Evolutionary conservation across 2,329 filamentous ascomycete species (phyloP), one percentile per base, ranked within the genome.

Genomic region (Neurospora sp.): DNA sequence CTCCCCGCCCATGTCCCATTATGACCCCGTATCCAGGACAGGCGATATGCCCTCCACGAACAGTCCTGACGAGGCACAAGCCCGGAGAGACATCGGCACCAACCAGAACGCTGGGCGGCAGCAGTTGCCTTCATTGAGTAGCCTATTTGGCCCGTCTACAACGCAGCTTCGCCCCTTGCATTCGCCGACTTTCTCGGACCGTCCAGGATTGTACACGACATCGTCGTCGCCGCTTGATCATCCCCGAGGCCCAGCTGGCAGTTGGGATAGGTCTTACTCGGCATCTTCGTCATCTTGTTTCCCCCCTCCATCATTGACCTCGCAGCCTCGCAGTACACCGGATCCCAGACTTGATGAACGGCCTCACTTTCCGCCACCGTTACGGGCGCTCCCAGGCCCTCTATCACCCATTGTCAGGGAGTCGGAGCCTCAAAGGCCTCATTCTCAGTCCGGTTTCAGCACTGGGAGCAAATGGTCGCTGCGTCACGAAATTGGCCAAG

Each of bases 1-100:
- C 72, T 85, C 85, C 72, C 82, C 85, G 77, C 84, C 84, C 74
- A 88, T 88, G 86, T 85, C 85, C 76, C 84, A 81, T 78, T 84
- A 87, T 87, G 86, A 86, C 70, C 83, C 82, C 73, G 77, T 79
- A 73, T 76, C 80, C 72, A 81, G 78, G 76, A 76, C 78, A 72
- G 73, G 66, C 77, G 81, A 83, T 71, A 82, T 84, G 82, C 79
- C 80, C 74, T 75, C 79, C 72, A 79, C 79, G 71, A 81, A 80
- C 75, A 79, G 77, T 67, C 74, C 77, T 68, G 81, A 82, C 72
- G 80, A 81, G 69, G 76, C 76, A 38, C 78, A 78, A 66, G 73
- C 75, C 68, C 80, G 78, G 71, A 78, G 79, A 69, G 81, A 82
- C 28, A 69, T 74, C 74, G 66, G 40, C 67, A 19, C 62, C 28